Percentiles rank a stretch among this genome's conserved stretches.
These are phyloP conservation scores for Didymella sp. DNA, from an alignment of 2,329 filamentous ascomycete genomes.

Conservation along the genomic window DNA sequence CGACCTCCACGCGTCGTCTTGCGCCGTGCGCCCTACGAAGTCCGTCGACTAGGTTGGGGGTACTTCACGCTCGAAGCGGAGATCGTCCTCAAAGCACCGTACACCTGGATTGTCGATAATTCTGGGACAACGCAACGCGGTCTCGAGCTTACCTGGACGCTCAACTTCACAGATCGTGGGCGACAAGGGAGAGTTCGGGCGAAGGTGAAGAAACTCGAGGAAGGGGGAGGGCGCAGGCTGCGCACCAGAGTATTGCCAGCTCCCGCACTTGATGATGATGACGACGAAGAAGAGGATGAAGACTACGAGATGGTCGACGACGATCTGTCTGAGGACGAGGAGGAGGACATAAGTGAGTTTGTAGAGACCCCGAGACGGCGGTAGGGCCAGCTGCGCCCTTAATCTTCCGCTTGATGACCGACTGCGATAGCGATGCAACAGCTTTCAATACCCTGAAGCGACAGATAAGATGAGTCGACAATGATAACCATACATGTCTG, in stretches of 20 bases:
- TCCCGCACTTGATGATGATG: constrained; percentile 12
- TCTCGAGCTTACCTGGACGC: constrained; percentile 52
- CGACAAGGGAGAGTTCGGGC: constrained; percentile 51
- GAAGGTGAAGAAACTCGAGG: constrained; percentile 47
- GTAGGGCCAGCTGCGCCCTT: not conserved
- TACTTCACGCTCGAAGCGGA: constrained; percentile 50
- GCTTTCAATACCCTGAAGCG: not conserved
- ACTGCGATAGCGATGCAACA: not conserved
- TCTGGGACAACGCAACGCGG: constrained; percentile 42
- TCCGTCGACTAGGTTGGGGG: constrained; percentile 54
- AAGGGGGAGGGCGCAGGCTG: constrained; percentile 32
- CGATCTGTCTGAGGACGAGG: constrained; percentile 20
- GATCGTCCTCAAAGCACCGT: constrained; percentile 54
- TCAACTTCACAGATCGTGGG: constrained; percentile 53
- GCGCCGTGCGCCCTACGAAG: constrained; percentile 49
- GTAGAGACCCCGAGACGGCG: constrained; percentile 22
- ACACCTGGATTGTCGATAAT: constrained; percentile 53
- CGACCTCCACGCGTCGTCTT: constrained; percentile 46
- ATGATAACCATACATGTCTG: not conserved
- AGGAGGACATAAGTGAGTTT: constrained; percentile 28
- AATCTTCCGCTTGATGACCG: not conserved
- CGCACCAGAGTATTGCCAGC: constrained; percentile 14
- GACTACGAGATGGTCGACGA: constrained; percentile 23
- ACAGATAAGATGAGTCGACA: not conserved
- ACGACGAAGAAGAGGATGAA: constrained; percentile 30